These are phyloP conservation scores for Diddensiella santjacobensis DNA, from an alignment of 805 yeast genomes.

Conservation along the genomic window DNA sequence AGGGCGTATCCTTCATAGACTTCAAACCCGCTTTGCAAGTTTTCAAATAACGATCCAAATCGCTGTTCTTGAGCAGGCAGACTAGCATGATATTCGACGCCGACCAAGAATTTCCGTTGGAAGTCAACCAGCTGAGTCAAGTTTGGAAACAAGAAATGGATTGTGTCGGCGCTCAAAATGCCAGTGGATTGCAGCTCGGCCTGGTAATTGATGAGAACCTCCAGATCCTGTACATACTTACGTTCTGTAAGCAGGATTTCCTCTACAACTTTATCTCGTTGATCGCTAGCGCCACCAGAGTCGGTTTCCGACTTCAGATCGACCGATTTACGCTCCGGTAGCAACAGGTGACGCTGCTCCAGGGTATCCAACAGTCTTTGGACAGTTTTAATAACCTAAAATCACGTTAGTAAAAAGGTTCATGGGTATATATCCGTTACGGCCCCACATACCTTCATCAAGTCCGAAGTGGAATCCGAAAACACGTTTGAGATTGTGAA, in stretches of 20 bases:
- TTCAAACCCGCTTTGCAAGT: constrained; percentile 79
- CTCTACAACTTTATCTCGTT: constrained; percentile 70
- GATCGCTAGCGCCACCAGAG: constrained; percentile 39
- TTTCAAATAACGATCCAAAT: constrained; percentile 83
- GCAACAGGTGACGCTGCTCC: constrained; percentile 21
- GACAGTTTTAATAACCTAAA: constrained; percentile 63
- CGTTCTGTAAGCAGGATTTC: constrained; percentile 90
- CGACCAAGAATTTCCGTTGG: constrained; percentile 83
- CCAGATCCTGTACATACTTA: constrained; percentile 88
- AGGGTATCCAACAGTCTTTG: constrained; percentile 54
- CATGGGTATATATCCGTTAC: too few relatives aligned
- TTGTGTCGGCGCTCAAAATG: constrained; percentile 69
- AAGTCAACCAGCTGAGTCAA: constrained; percentile 80
- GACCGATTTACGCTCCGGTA: constrained; percentile 9
- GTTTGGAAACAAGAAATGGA: constrained; percentile 82
- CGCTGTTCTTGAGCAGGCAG: constrained; percentile 74
- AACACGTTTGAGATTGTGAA: constrained; percentile 90
- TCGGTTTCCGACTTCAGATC: constrained; percentile 18
- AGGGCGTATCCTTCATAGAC: constrained; percentile 93
- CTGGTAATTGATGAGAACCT: constrained; percentile 63
- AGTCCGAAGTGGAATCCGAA: constrained; percentile 72
- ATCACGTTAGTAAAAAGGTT: constrained; percentile 2
- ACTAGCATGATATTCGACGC: constrained; percentile 80
- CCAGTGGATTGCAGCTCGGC: constrained; percentile 63
- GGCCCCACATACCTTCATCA: constrained; percentile 43